Evolutionary conservation across 2,329 filamentous ascomycete species (phyloP).

Genomic region (Paraphaeosphaeria sporulosa): DNA sequence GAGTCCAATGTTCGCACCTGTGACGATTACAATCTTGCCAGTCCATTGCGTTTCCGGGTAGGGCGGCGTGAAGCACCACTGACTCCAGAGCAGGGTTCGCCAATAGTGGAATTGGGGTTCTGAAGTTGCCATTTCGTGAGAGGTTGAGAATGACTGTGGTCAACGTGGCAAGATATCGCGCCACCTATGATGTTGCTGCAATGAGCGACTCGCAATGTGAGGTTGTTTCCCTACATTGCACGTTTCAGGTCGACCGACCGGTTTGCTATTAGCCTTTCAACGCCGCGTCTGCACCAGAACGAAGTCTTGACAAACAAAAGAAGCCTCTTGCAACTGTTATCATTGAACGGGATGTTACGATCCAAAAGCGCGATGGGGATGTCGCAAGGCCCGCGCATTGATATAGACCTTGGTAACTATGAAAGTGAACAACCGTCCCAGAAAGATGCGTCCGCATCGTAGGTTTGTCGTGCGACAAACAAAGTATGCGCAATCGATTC

Average conservation of each 20-base stretch:
- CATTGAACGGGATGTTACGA: no score
- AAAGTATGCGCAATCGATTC: no score
- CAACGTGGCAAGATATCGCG: neutral
- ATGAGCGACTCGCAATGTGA: neutral
- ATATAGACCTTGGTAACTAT: no score
- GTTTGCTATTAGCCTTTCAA: neutral
- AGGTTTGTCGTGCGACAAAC: no score
- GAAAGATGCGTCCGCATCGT: no score
- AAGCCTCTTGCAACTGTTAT: no score
- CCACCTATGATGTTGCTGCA: neutral
- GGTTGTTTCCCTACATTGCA: slow-evolving; percentile 1
- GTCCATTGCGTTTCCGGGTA: slow-evolving; percentile 32
- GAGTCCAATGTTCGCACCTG: slow-evolving; percentile 56
- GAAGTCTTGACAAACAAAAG: neutral
- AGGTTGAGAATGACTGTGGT: neutral
- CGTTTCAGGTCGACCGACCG: slow-evolving; percentile 5
- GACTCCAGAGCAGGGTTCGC: slow-evolving; percentile 3
- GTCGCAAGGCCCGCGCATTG: no score
- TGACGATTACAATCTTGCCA: slow-evolving; percentile 54
- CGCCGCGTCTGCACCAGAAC: neutral
- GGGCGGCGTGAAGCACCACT: slow-evolving; percentile 34
- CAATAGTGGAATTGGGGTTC: slow-evolving; percentile 9
- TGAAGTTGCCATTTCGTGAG: neutral
- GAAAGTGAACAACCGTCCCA: no score
- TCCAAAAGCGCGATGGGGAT: no score